These are phyloP conservation scores for Lactifluus piperatus DNA, from an alignment of 768 basidiomycete species.

Conservation along the genomic window DNA sequence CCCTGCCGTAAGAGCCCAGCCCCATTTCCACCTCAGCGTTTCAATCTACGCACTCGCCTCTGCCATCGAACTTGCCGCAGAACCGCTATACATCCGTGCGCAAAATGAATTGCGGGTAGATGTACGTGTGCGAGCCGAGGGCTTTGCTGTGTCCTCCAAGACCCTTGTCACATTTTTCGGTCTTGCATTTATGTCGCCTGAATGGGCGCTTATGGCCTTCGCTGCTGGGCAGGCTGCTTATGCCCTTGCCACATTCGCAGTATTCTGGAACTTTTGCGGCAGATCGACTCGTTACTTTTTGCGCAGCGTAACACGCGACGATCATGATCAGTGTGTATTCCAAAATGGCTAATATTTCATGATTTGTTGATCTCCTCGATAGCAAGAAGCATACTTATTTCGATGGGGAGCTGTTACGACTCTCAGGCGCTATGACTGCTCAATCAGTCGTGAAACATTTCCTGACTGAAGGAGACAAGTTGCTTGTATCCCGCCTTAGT, in stretches of 20 bases:
- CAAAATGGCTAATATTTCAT: neutral
- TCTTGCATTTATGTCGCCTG: conserved; percentile 37
- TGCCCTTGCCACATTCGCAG: conserved; percentile 43
- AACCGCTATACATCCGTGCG: conserved; percentile 45
- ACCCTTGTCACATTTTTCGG: conserved; percentile 62
- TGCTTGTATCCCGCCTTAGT: conserved; percentile 79
- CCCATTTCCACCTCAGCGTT: conserved; percentile 55
- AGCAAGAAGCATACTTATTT: conserved; percentile 32
- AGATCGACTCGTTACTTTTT: conserved; percentile 18
- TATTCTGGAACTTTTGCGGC: conserved; percentile 38
- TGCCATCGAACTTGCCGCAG: conserved; percentile 66
- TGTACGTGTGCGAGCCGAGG: conserved; percentile 80
- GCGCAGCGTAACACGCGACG: conserved; percentile 18
- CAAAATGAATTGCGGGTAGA: conserved; percentile 62
- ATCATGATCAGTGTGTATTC: conserved; percentile 26
- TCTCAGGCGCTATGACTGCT: conserved; percentile 77
- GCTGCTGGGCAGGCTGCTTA: conserved; percentile 80
- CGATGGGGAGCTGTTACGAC: conserved; percentile 39
- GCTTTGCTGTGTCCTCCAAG: conserved; percentile 66
- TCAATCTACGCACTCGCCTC: conserved; percentile 66
- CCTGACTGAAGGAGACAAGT: conserved; percentile 90
- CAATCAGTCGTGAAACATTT: conserved; percentile 93
- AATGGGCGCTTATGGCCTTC: conserved; percentile 69
- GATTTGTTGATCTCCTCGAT: neutral
- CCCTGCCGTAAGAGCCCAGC: conserved; percentile 47